Evolutionary conservation across 2,329 filamentous ascomycete genomes (phyloP).

Genomic region (Botrytis pseudocinerea): DNA sequence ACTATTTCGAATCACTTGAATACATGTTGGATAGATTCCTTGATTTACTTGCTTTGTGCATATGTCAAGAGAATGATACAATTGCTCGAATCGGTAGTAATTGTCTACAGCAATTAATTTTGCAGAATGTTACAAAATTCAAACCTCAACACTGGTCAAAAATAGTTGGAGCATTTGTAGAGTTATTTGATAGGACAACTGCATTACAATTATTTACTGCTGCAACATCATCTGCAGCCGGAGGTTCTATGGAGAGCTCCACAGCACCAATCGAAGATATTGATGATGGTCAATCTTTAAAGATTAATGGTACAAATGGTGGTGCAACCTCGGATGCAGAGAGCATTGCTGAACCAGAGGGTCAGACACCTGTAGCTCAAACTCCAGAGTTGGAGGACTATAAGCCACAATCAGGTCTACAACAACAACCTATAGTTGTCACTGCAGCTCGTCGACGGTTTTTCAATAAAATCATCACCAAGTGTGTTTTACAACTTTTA

Average conservation of each 20-base stretch:
- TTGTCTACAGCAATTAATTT: conserved; percentile 91
- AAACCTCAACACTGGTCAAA: conserved; percentile 84
- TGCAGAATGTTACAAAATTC: conserved; percentile 96
- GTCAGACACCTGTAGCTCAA: conserved; percentile 34
- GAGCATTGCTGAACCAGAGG: conserved; percentile 39
- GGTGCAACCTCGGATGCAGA: conserved; percentile 39
- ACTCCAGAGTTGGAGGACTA: conserved; percentile 68
- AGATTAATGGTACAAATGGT: conserved; percentile 58
- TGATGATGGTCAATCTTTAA: conserved; percentile 55
- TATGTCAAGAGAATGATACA: conserved; percentile 98
- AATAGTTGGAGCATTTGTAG: conserved; percentile 93
- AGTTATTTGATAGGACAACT: conserved; percentile 91
- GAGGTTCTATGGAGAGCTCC: conserved; percentile 56
- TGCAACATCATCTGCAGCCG: conserved; percentile 54
- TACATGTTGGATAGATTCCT: conserved; percentile 99
- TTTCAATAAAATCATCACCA: conserved; percentile 99
- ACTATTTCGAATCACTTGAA: conserved; percentile 94
- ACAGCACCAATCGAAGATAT: conserved; percentile 37
- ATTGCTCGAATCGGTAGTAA: conserved; percentile 98
- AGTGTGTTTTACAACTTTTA: conserved; percentile 92
- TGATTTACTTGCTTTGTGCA: conserved; percentile 90
- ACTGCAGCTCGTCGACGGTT: conserved; percentile 90
- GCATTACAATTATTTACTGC: conserved; percentile 94
- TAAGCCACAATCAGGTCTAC: conserved; percentile 70
- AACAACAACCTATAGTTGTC: conserved; percentile 88